Base-by-base conservation (phyloP, 2,329 filamentous ascomycete species). In the Fusarium tjaetaba region DNA sequence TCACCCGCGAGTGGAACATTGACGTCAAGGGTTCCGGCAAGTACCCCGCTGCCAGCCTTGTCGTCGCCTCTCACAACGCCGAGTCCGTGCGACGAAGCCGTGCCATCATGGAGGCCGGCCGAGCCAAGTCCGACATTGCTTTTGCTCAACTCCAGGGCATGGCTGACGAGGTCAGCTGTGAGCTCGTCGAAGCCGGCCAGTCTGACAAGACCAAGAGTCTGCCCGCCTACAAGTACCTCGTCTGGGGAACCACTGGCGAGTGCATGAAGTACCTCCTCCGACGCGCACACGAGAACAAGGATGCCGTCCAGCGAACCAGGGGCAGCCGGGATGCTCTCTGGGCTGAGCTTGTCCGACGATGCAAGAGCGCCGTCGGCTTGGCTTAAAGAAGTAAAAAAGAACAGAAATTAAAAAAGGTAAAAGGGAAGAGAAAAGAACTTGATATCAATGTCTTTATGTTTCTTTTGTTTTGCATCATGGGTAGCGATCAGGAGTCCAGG, bases 131-230 rank as follows among this genome's bases (percentile, higher is more conserved):
- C 0, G 79, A 80, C 30, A 78, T 85, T 48, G 81, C 82, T 1
- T 86, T 84, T 52, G 85, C 93, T 6, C 95, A 98, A 84, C 88
- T 98, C 2, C 93, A 96, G 85, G 95, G 96, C 45, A 98, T 98
- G 96, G 96, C 96, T 4, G 96, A 98, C 76, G 95, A 98, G 80
- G 91, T 98, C 59, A 94, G 92, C 80, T 91, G 89, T 79, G 89
- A 90, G 79, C 82, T 92, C 20, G 81, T 84, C 38, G 81, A 84
- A 70, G 82, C 82, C 15, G 78, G 79, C 60, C 78, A 79, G 59
- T 75, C 78, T 7, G 79, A 81, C 42, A 74, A 74, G 62, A 67
- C 74, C 15, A 61, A 76, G 20, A 69, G 75, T 13, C 84, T 93
- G 45, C 87, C 92, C 24, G 91, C 92, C 28, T 92, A 90, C 83